phyloP scores from a whole-genome alignment of 1,284 basidiomycete species.

The Cystobasidium sp. region DNA sequence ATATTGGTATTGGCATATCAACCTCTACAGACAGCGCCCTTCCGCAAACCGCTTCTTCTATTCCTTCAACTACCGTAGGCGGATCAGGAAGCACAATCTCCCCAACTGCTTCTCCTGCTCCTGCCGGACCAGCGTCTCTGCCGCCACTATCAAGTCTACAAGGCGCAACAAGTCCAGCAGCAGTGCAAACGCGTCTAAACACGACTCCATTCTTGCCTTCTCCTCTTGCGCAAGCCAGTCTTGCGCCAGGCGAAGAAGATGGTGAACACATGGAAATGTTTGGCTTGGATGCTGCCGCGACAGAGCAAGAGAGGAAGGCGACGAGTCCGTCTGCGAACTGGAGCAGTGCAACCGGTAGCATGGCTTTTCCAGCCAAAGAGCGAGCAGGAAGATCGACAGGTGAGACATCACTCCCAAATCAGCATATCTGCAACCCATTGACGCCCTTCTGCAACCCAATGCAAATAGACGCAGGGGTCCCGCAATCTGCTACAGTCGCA shows the following conservation, averaged over 20 bases:
- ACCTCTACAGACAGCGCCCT: not conserved
- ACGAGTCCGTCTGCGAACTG: not conserved
- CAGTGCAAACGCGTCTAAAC: constrained; percentile 1
- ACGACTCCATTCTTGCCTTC: constrained; percentile 36
- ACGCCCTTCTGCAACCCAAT: not conserved
- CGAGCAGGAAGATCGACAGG: not conserved
- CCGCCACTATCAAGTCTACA: constrained; percentile 2
- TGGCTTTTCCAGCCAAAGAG: constrained; percentile 7
- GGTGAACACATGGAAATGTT: constrained; percentile 31
- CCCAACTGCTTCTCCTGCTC: constrained; percentile 1
- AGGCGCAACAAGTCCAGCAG: not conserved
- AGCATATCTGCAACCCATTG: not conserved
- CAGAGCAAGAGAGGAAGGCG: not conserved
- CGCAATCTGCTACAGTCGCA: not conserved
- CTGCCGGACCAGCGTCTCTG: constrained; percentile 1
- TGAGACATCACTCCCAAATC: not conserved
- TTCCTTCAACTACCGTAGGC: not conserved
- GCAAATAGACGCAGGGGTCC: constrained; percentile 1
- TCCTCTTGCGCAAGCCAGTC: constrained; percentile 36
- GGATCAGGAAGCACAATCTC: not conserved
- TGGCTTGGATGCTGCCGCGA: constrained; percentile 25
- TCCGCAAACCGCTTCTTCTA: not conserved
- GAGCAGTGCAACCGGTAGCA: not conserved
- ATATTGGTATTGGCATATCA: constrained; percentile 12
- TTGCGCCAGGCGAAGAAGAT: constrained; percentile 38